These are phyloP conservation scores for Saccharum spontaneum DNA, from an alignment of 176 grass and related monocot species.

Conservation along the genomic window DNA sequence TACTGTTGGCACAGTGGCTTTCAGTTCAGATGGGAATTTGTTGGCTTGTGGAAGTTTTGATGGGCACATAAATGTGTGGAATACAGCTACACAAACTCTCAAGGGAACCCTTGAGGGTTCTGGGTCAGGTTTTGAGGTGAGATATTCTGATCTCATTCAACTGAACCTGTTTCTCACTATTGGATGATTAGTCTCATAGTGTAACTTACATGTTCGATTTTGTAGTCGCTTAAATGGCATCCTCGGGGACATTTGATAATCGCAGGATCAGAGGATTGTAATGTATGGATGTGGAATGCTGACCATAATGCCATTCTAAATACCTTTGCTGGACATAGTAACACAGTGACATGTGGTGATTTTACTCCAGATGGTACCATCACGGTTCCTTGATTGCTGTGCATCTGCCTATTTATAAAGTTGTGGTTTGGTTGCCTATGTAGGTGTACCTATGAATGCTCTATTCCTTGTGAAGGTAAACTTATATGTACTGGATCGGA, in stretches of 20 bases:
- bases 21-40: conserved; percentile 88
- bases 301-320: conserved; percentile 57
- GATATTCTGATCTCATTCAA: conserved; percentile 14
- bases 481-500: conserved; percentile 85
- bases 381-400: background rate
- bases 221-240: conserved; percentile 96
- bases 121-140: conserved; percentile 83
- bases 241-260: conserved; percentile 79
- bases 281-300: conserved; percentile 92
- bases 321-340: conserved; percentile 85
- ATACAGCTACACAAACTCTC: conserved; percentile 49
- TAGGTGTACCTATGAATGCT: background rate
- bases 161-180: background rate
- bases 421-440: background rate
- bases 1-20: conserved; percentile 63
- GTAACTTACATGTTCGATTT: background rate
- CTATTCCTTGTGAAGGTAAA: conserved; percentile 57
- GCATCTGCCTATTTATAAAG: background rate
- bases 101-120: conserved; percentile 79
- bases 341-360: conserved; percentile 81
- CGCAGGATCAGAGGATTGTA: conserved; percentile 86
- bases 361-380: conserved; percentile 81
- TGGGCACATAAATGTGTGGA: conserved; percentile 77
- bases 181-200: background rate
- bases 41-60: conserved; percentile 85